A percentile compares a stretch with the other conserved stretches of the same genome.
These are phyloP conservation scores for Nakazawaea wickerhamii DNA, from an alignment of 805 yeast species.

Conservation along the genomic window DNA sequence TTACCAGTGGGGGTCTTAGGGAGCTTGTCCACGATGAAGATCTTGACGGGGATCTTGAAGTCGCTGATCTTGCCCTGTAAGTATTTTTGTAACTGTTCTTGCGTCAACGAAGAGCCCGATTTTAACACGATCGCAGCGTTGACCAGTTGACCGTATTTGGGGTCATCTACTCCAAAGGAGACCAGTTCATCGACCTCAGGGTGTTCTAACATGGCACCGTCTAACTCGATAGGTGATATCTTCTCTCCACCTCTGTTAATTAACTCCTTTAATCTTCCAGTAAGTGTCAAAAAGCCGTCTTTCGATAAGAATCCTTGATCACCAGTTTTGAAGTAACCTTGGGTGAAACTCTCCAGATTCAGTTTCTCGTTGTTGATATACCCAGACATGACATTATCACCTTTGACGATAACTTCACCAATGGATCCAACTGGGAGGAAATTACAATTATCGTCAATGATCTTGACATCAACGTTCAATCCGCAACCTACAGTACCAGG, in stretches of 20 bases:
- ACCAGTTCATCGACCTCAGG: constrained; percentile 68
- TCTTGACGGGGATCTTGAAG: constrained; percentile 56
- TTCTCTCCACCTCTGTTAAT: constrained; percentile 78
- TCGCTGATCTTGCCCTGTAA: constrained; percentile 41
- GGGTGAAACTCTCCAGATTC: constrained; percentile 47
- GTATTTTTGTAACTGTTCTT: constrained; percentile 40
- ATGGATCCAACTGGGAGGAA: constrained; percentile 42
- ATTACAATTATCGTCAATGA: constrained; percentile 45
- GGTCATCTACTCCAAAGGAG: constrained; percentile 61
- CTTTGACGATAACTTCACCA: constrained; percentile 69
- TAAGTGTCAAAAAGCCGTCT: constrained; percentile 54
- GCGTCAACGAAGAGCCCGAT: constrained; percentile 30
- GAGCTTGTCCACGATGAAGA: constrained; percentile 52
- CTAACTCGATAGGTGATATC: constrained; percentile 68
- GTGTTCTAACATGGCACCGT: constrained; percentile 52
- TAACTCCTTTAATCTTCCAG: constrained; percentile 70
- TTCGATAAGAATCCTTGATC: constrained; percentile 63
- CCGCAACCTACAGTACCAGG: constrained; percentile 64
- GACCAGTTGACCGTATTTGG: constrained; percentile 65
- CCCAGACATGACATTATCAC: constrained; percentile 65
- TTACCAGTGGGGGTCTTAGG: constrained; percentile 80
- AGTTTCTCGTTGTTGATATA: constrained; percentile 70
- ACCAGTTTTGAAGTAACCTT: constrained; percentile 69
- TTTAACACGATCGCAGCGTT: constrained; percentile 63
- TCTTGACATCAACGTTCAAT: constrained; percentile 64